Evolutionary conservation across 495 filamentous ascomycete genomes (phyloP), one percentile per base, ranked within the genome.

Genomic region (Penicillium tannophilum): DNA sequence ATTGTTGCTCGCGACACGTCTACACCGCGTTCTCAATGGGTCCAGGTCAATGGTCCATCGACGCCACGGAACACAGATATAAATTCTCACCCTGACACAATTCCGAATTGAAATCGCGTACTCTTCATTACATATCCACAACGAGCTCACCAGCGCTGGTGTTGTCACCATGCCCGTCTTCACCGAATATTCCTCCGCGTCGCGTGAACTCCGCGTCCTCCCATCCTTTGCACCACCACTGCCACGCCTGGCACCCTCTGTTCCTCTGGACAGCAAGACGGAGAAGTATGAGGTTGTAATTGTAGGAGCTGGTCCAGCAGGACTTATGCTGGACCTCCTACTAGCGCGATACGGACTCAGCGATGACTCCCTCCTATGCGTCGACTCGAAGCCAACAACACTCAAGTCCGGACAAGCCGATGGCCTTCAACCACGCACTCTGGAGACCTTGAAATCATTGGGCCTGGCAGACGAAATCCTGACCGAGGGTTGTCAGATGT

Each of bases 371-470:
- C 66, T 82, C 7, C 70, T 81, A 14, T 82, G 79, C 56, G 63
- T 81, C 14, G 80, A 83, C 58, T 63, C 74, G 2, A 82, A 82
- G 55, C 56, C 76, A 0, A 61, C 62, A 0, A 72, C 72, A 1
- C 58, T 79, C 14, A 76, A 79, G 54, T 74, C 76, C 6, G 86
- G 86, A 3, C 86, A 88, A 66, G 86, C 86, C 14, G 87, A 90
- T 68, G 86, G 86, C 8, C 72, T 87, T 4, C 77, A 85, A 63
- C 77, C 78, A 28, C 83, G 87, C 16, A 87, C 79, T 11, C 70
- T 88, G 4, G 87, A 90, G 68, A 88, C 88, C n/a, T 79, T 90
- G 16, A 74, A 78, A 55, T 74, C 71, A 4, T 66, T 76, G 0
- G 72, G 71, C 2, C 56, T 76, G 2, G 65, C 61, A 2, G 74